Conservation (phyloP, 139 green algal genomes). For the Zygnema cylindricum region DNA sequence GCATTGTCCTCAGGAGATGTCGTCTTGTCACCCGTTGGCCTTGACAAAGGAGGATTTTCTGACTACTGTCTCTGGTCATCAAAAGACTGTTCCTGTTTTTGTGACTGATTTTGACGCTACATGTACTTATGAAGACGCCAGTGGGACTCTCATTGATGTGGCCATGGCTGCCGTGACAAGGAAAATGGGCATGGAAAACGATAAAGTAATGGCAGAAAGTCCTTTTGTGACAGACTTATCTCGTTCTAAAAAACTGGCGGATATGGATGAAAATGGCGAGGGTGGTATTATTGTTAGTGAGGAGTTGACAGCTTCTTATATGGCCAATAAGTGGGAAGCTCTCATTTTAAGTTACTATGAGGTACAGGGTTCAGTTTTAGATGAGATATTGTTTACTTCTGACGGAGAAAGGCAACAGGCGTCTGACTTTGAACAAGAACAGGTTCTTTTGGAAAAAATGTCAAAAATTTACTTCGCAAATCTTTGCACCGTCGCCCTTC, state of each 20-base stretch:
- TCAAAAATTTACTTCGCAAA: neutral
- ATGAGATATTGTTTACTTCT: neutral
- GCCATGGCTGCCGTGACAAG: neutral
- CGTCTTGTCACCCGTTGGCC: neutral
- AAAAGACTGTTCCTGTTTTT: slow-evolving; percentile 17
- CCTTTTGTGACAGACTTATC: too few relatives aligned
- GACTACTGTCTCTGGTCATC: neutral
- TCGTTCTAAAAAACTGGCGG: neutral
- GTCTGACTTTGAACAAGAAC: neutral
- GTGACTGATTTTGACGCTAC: slow-evolving; percentile 27
- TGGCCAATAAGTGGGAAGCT: neutral
- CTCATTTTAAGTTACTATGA: neutral
- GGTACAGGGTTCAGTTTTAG: neutral
- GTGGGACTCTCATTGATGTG: slow-evolving; percentile 19
- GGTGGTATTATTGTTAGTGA: too few relatives aligned
- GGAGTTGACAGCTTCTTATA: neutral
- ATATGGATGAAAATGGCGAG: neutral
- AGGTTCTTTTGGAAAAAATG: neutral
- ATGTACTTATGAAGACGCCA: slow-evolving; percentile 16
- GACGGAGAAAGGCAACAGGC: neutral
- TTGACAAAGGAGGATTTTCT: neutral
- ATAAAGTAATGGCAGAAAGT: neutral
- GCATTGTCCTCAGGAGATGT: neutral
- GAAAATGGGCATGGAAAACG: neutral
- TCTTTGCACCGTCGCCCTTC: neutral